These are phyloP conservation scores for Eucalyptus regnans DNA, from an alignment of 345 rosid species.

Conservation along the genomic window DNA sequence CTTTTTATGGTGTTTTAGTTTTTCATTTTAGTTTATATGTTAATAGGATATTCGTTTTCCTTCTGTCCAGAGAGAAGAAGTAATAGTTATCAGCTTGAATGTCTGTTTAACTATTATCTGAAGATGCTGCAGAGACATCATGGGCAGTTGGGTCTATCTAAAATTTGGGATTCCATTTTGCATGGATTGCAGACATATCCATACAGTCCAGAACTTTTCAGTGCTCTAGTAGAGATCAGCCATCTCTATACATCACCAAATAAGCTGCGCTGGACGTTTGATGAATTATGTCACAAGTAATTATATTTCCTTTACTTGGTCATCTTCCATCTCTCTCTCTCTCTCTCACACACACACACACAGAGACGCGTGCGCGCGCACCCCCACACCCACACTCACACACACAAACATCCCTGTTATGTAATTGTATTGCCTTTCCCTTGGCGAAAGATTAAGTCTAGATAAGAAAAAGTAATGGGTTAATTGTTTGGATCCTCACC, in stretches of 20 bases:
- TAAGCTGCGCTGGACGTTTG: slow-evolving; percentile 58
- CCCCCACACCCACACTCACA: neutral
- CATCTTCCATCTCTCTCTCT: neutral
- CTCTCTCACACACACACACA: neutral
- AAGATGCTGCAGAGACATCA: slow-evolving; percentile 69
- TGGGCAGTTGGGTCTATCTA: slow-evolving; percentile 37
- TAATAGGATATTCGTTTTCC: neutral
- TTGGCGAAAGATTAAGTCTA: neutral
- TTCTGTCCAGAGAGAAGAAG: slow-evolving; percentile 58
- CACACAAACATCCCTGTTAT: neutral
- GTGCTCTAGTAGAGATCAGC: slow-evolving; percentile 52
- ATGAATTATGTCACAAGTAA: slow-evolving; percentile 63
- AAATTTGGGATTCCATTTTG: slow-evolving; percentile 60
- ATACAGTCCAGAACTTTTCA: slow-evolving; percentile 50
- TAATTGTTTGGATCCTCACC: neutral
- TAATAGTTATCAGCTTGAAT: slow-evolving; percentile 60
- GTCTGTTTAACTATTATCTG: slow-evolving; percentile 37
- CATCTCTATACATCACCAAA: slow-evolving; percentile 68
- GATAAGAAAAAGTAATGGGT: neutral
- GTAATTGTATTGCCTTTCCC: neutral
- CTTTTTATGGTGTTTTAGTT: neutral
- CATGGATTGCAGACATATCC: slow-evolving; percentile 80
- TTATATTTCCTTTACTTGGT: neutral
- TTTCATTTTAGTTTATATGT: neutral
- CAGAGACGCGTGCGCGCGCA: fast-evolving